Evolutionary conservation across 2,329 filamentous ascomycete genomes (phyloP).

Genomic region (Basipetospora sp.): DNA sequence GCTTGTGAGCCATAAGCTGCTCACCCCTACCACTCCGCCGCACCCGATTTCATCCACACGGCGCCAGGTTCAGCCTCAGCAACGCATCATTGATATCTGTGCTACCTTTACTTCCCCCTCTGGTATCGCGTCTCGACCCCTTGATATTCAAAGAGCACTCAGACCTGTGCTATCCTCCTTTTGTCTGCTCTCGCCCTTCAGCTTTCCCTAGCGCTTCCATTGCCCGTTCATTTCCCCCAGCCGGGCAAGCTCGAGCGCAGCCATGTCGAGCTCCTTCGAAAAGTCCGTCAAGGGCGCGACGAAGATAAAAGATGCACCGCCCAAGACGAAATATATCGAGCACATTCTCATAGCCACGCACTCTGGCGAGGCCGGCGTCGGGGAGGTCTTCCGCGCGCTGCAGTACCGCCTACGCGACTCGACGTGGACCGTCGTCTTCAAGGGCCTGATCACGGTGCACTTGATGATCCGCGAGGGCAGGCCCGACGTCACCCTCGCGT

Average conservation of each 20-base stretch:
- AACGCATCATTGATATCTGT: too few species aligned
- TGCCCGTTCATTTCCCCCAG: not conserved
- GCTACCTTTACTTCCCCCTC: too few species aligned
- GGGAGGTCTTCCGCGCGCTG: slow-evolving; percentile 84
- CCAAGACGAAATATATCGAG: slow-evolving; percentile 98
- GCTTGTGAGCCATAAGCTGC: too few species aligned
- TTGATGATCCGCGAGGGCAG: slow-evolving; percentile 95
- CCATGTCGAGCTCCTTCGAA: slow-evolving; percentile 81
- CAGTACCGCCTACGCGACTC: slow-evolving; percentile 82
- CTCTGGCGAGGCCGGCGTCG: slow-evolving; percentile 84
- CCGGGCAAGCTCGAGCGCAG: slow-evolving; percentile 6
- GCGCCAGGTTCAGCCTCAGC: too few species aligned
- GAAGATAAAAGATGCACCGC: slow-evolving; percentile 84
- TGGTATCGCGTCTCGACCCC: too few species aligned
- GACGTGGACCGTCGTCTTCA: slow-evolving; percentile 99
- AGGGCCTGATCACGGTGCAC: slow-evolving; percentile 87
- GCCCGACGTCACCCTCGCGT: slow-evolving; percentile 72
- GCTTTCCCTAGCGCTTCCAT: too few species aligned
- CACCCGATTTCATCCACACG: too few species aligned
- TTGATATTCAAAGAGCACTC: too few species aligned
- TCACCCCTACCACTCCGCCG: too few species aligned
- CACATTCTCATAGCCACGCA: slow-evolving; percentile 92
- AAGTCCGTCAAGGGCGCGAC: slow-evolving; percentile 98
- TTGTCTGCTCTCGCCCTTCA: too few species aligned
- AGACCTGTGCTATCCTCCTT: too few species aligned